These are phyloP conservation scores for Clarireedia hainanense DNA, from an alignment of 2,329 filamentous ascomycete genomes.

Conservation along the genomic window DNA sequence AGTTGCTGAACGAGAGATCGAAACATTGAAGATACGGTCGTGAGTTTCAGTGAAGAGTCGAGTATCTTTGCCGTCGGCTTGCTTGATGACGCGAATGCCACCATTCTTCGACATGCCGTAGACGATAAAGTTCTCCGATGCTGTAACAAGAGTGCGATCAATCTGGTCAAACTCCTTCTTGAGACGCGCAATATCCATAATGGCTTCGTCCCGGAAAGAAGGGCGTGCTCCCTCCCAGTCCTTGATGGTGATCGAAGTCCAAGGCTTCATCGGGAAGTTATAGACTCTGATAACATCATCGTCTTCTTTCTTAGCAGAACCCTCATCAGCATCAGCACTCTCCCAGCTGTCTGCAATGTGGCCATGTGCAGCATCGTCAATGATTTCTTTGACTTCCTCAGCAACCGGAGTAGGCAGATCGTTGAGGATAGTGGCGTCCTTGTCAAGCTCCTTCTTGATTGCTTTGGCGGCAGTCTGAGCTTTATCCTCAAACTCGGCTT, in stretches of 20 bases:
- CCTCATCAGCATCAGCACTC: constrained; percentile 62
- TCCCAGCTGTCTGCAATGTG: constrained; percentile 83
- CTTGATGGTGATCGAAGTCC: constrained; percentile 78
- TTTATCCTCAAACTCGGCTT: constrained; percentile 45
- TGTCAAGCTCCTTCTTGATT: constrained; percentile 47
- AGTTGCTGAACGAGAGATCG: constrained; percentile 62
- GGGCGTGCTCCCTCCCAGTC: constrained; percentile 48
- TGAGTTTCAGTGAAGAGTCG: constrained; percentile 87
- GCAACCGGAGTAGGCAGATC: constrained; percentile 44
- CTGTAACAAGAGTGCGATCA: constrained; percentile 85
- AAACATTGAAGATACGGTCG: constrained; percentile 91
- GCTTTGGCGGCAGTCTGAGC: constrained; percentile 39
- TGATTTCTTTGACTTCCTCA: constrained; percentile 48
- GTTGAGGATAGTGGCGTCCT: constrained; percentile 48
- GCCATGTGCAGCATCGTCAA: constrained; percentile 45
- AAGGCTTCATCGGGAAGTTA: constrained; percentile 95
- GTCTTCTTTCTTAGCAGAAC: constrained; percentile 58
- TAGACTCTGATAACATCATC: constrained; percentile 67
- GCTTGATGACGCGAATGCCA: constrained; percentile 85
- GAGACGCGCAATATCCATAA: constrained; percentile 87
- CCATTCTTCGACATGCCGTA: constrained; percentile 93
- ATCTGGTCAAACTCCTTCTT: constrained; percentile 99
- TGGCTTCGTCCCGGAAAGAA: constrained; percentile 65
- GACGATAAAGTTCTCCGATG: constrained; percentile 83
- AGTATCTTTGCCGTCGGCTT: constrained; percentile 86